phyloP scores from a whole-genome alignment of 75 land plant genomes.

The Pseudotsuga menziesii region DNA sequence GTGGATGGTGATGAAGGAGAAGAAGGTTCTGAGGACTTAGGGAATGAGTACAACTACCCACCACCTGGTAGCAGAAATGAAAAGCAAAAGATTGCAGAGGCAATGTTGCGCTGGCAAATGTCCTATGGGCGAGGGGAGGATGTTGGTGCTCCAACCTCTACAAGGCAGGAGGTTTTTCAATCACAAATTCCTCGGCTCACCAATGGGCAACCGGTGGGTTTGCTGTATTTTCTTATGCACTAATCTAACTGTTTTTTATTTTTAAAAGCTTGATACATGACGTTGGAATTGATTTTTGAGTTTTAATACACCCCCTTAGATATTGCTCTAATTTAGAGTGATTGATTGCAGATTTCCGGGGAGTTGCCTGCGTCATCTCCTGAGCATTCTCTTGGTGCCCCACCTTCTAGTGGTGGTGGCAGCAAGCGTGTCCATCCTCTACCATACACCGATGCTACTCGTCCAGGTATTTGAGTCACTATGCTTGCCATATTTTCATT shows the following conservation, averaged over 20 bases:
- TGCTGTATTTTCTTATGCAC: background rate
- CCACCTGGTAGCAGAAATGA: slow-evolving; percentile 46
- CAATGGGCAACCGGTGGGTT: slow-evolving; percentile 42
- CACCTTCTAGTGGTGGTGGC: slow-evolving; percentile 37
- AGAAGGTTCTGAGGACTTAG: slow-evolving; percentile 47
- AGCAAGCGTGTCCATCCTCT: slow-evolving; percentile 53
- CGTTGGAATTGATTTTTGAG: background rate
- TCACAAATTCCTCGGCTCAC: slow-evolving; percentile 59
- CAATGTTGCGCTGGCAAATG: slow-evolving; percentile 76
- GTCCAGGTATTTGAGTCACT: slow-evolving; percentile 1
- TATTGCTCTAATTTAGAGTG: background rate
- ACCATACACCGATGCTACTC: slow-evolving; percentile 38
- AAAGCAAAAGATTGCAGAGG: slow-evolving; percentile 69
- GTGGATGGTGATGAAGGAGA: slow-evolving; percentile 68
- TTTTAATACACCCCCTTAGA: background rate
- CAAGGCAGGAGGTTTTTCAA: slow-evolving; percentile 47
- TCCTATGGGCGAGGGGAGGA: slow-evolving; percentile 61
- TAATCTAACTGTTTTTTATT: background rate
- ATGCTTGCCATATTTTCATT: background rate
- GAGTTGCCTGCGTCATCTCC: slow-evolving; percentile 72
- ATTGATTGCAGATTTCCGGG: slow-evolving; percentile 53
- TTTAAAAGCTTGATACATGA: background rate
- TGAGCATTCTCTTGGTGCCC: slow-evolving; percentile 60
- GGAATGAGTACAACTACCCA: slow-evolving; percentile 42
- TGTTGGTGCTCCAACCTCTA: slow-evolving; percentile 41